Evolutionary conservation across 371 early-diverging fungal species (phyloP), one percentile per base, ranked within the genome.

Genomic region (Rhizomucor pusillus): DNA sequence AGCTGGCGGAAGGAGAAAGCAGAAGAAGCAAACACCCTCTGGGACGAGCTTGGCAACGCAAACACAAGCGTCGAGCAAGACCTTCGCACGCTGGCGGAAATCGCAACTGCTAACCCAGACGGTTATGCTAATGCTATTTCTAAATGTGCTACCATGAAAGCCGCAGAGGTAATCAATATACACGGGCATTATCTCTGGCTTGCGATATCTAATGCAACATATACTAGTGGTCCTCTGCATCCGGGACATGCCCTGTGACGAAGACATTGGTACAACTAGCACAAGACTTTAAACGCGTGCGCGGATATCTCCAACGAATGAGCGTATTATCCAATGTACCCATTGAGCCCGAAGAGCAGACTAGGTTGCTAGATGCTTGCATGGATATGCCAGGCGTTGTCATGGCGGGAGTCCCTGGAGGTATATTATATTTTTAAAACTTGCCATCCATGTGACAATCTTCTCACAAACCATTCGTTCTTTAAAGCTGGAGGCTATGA

Each of bases 361-460:
- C 95, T 6, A 52, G 73, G 6, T 67, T 96, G 34, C 63, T 98
- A 33, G 91, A 97, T 67, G 84, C 84, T 0, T 92, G 91, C 61
- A 66, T 84, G 61, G 60, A 68, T 5, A 65, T 85, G 0, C 86
- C 89, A 29, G 97, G 97, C 48, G 90, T 92, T 7, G 62, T 91
- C 19, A 86, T 92, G 85, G 90, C 92, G 3, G 97, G 94, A 37
- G 97, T 97, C 6, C 98, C 97, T 6, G 97, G 97, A 49, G 92
- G 89, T 89, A 76, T 67, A 63, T 47, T 6, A 6, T 5, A 11
- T 2, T 6, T 0, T 5, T 41, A 7, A 16, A 20, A 29, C 16
- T 3, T 22, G 22, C 0, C 65, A 10, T 7, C 37, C 22, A 24
- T 18, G 52, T 18, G 35, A 16, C 18, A 40, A 35, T 9, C 56